Percentiles rank a stretch among this genome's conserved stretches.
Conservation (phyloP, 2,329 filamentous ascomycete species). For the Pestalotiopsis sp. region DNA sequence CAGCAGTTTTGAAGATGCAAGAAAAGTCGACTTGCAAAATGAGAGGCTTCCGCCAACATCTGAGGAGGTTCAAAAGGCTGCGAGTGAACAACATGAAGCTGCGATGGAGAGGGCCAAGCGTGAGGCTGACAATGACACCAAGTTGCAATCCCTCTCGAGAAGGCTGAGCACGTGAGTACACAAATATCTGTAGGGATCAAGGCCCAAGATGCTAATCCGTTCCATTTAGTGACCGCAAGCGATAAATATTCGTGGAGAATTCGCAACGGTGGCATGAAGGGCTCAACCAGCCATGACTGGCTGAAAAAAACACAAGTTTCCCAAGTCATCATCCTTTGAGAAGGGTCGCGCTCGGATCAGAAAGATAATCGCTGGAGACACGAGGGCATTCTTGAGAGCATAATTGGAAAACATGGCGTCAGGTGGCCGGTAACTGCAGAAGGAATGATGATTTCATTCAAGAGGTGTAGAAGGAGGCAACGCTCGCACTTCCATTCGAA, state of each 20-base stretch:
- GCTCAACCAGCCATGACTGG: not conserved
- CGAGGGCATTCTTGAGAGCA: not conserved
- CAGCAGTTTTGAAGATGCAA: constrained; percentile 92
- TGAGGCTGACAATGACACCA: constrained; percentile 90
- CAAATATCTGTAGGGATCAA: too few species aligned
- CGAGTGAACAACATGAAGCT: constrained; percentile 60
- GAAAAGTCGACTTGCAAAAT: constrained; percentile 96
- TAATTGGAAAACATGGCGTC: not conserved
- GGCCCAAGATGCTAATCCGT: not conserved
- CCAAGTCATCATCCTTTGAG: not conserved
- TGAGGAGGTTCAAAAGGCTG: constrained; percentile 88
- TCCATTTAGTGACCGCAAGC: constrained; percentile 13
- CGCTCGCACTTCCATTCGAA: not conserved
- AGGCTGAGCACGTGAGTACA: constrained; percentile 92
- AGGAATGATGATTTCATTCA: not conserved
- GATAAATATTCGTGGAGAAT: not conserved
- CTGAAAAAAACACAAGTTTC: not conserved
- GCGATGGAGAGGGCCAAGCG: constrained; percentile 84
- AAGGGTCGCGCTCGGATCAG: not conserved
- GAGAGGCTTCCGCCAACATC: constrained; percentile 90
- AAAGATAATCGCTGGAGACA: not conserved
- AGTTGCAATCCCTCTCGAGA: constrained; percentile 83
- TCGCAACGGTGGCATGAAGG: not conserved
- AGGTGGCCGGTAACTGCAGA: not conserved
- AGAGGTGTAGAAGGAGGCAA: not conserved